phyloP scores from a whole-genome alignment of 192 early-diverging fungal species.

The Dissophora ornata region DNA sequence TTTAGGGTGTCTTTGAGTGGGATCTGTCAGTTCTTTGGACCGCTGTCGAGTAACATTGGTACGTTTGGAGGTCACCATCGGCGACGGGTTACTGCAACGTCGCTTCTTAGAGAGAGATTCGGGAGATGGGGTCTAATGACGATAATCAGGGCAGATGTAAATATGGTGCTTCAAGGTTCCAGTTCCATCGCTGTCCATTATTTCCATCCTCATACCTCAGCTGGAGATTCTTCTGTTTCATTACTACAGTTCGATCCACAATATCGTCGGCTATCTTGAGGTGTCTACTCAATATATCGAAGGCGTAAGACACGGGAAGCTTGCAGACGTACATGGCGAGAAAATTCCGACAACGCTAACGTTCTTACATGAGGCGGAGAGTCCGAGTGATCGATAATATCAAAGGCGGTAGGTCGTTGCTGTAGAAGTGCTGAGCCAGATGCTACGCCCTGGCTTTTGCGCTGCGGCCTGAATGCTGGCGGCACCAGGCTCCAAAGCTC shows the following conservation, averaged over 20 bases:
- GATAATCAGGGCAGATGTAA: neutral
- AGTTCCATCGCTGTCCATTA: no score
- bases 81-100: constrained; percentile 2
- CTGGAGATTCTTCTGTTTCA: neutral
- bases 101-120: constrained; percentile 8
- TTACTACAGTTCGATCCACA: no score
- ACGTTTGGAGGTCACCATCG: neutral
- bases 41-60: neutral
- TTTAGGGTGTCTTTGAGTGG: neutral
- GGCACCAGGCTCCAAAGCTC: constrained; percentile 23
- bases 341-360: no score
- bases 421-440: neutral
- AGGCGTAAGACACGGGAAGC: no score
- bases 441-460: neutral
- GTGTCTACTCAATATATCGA: no score
- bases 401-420: constrained; percentile 2
- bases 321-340: no score
- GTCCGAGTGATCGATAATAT: constrained; percentile 3
- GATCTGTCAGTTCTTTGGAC: constrained; percentile 3
- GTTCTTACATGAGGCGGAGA: neutral
- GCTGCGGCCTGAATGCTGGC: neutral
- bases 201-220: neutral
- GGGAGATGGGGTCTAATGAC: constrained; percentile 3
- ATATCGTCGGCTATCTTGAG: no score
- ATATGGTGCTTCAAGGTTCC: no score